phyloP scores from a whole-genome alignment of 1,139 yeast species.

The Debaryomyces subglobosus region DNA sequence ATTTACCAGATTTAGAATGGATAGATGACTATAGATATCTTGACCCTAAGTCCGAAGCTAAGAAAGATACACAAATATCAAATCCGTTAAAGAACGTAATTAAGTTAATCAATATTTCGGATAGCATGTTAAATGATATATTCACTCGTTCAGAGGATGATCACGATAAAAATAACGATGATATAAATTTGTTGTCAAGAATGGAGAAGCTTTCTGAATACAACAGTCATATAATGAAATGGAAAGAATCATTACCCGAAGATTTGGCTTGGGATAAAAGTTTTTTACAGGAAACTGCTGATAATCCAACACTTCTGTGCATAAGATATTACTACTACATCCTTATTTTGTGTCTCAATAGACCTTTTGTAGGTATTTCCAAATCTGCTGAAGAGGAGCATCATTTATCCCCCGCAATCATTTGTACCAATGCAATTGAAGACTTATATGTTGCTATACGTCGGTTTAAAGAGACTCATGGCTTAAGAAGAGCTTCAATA shows the following conservation, averaged over 20 bases:
- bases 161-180: constrained; percentile 26
- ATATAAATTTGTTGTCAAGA: constrained; percentile 37
- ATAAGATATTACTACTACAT: constrained; percentile 63
- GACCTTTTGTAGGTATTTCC: constrained; percentile 55
- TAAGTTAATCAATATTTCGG: constrained; percentile 55
- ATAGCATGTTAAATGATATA: constrained; percentile 56
- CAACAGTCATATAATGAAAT: constrained; percentile 51
- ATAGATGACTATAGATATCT: constrained; percentile 51
- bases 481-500: constrained; percentile 45
- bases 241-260: constrained; percentile 52
- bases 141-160: constrained; percentile 41
- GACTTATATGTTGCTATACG: constrained; percentile 44
- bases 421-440: constrained; percentile 46
- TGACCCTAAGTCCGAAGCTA: constrained; percentile 20
- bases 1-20: constrained; percentile 61
- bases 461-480: constrained; percentile 42
- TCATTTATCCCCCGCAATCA: constrained; percentile 32
- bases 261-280: constrained; percentile 54
- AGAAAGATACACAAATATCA: constrained; percentile 45
- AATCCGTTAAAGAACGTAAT: constrained; percentile 50
- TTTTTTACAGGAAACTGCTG: constrained; percentile 45
- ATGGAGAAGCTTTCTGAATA: constrained; percentile 43
- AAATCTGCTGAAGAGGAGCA: constrained; percentile 12
- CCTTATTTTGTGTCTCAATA: constrained; percentile 55
- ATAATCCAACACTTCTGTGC: constrained; percentile 53